Conservation (phyloP, 108 stramenopile species). For the Seminavis robusta region DNA sequence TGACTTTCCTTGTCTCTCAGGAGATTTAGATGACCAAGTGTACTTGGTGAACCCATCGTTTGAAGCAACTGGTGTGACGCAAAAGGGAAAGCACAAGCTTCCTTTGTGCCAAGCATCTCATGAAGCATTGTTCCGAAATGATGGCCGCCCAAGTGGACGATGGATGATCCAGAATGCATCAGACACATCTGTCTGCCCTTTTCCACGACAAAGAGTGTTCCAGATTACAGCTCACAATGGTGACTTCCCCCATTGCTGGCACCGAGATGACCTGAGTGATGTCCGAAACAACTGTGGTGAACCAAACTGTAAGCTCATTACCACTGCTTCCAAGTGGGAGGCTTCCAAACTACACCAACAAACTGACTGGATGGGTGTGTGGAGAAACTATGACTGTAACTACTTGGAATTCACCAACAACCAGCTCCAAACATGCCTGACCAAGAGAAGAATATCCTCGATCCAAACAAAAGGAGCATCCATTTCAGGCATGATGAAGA, state of each 20-base stretch:
- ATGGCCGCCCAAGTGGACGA: no score
- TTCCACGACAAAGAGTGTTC: no score
- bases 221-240: background rate
- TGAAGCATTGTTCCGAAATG: no score
- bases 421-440: slow-evolving; percentile 20
- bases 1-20: slow-evolving; percentile 15
- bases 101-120: no score
- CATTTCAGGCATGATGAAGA: slow-evolving; percentile 3
- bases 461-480: slow-evolving; percentile 16
- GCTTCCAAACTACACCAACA: slow-evolving; percentile 11
- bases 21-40: slow-evolving; percentile 7
- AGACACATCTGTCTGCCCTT: no score
- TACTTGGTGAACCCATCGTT: background rate
- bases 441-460: slow-evolving; percentile 13
- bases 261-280: slow-evolving; percentile 29
- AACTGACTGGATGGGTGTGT: slow-evolving; percentile 21
- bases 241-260: slow-evolving; percentile 28
- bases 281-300: slow-evolving; percentile 20
- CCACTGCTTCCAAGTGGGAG: slow-evolving; percentile 14
- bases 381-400: slow-evolving; percentile 20
- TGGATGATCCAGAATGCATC: no score
- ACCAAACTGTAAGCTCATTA: slow-evolving; percentile 10
- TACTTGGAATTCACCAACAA: slow-evolving; percentile 20
- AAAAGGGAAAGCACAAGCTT: no score
- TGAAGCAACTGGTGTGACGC: no score